Percentiles rank a stretch among this genome's conserved stretches.
Conservation (phyloP, 106 monocot species). For the Dendrobium chrysotoxum region DNA sequence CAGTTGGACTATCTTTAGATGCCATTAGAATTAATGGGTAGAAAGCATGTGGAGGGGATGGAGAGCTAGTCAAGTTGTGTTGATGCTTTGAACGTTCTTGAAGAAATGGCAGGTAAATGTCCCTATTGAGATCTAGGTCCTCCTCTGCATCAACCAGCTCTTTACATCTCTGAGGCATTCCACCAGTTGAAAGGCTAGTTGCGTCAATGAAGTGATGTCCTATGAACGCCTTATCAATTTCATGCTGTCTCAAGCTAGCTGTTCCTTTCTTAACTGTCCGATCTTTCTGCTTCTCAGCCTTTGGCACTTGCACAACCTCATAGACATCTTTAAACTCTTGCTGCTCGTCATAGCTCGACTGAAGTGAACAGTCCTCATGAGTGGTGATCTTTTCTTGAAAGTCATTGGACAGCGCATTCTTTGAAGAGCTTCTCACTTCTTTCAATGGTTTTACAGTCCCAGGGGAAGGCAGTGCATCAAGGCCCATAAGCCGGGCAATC, state of each 20-base stretch:
- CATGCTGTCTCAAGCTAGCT: constrained; percentile 11
- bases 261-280: constrained; percentile 3
- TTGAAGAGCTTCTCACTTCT: constrained; percentile 9
- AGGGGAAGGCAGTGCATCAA: constrained; percentile 57
- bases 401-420: constrained; percentile 12
- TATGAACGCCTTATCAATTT: constrained; percentile 32
- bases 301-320: constrained; percentile 59
- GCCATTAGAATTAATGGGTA: constrained; percentile 52
- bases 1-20: constrained; percentile 9
- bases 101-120: constrained; percentile 54
- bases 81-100: constrained; percentile 50
- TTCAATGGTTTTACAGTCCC: constrained; percentile 20
- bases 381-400: constrained; percentile 18
- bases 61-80: constrained; percentile 26
- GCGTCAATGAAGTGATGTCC: constrained; percentile 46
- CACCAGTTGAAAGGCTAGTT: constrained; percentile 39
- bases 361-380: constrained; percentile 13
- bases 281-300: constrained; percentile 25
- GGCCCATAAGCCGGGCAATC: constrained; percentile 77
- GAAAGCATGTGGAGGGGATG: constrained; percentile 23
- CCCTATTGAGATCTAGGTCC: constrained; percentile 39
- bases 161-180: constrained; percentile 26
- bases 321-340: constrained; percentile 80
- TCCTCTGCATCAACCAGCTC: constrained; percentile 42
- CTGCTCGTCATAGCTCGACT: constrained; percentile 20